A percentile compares a stretch with the other conserved stretches of the same genome.
phyloP scores from a whole-genome alignment of 1,284 basidiomycete species.

The Ustilago cynodontis region DNA sequence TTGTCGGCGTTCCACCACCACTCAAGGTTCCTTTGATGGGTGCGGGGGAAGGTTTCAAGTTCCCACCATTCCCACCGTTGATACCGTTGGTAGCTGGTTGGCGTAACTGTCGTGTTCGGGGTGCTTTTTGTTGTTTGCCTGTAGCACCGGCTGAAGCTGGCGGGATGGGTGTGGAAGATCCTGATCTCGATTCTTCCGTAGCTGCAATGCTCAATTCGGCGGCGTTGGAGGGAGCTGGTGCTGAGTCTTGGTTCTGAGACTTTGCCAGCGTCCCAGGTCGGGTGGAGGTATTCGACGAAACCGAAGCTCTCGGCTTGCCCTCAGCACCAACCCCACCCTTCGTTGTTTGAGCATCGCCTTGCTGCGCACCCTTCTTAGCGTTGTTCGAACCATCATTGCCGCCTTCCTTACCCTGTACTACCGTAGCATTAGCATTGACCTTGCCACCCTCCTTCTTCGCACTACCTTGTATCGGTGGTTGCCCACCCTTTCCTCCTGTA shows the following conservation, averaged over 20 bases:
- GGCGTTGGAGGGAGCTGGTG: neutral
- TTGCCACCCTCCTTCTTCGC: slow-evolving; percentile 9
- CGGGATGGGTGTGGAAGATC: neutral
- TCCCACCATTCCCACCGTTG: no score
- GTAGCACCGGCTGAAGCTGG: neutral
- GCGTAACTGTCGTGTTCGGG: neutral
- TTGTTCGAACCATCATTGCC: neutral
- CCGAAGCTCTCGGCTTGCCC: neutral
- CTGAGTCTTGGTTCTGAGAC: neutral
- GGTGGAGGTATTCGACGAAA: neutral
- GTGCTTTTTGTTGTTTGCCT: neutral
- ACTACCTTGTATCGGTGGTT: slow-evolving; percentile 3
- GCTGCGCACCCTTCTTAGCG: neutral
- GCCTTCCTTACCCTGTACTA: slow-evolving; percentile 1
- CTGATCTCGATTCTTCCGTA: neutral
- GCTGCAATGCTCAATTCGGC: neutral
- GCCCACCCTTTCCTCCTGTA: slow-evolving; percentile 1
- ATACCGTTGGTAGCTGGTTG: neutral
- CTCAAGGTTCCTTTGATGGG: neutral
- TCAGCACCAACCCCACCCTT: neutral
- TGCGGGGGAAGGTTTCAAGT: neutral
- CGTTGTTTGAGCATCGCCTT: neutral
- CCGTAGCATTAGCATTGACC: neutral
- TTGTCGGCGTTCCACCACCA: slow-evolving; percentile 11
- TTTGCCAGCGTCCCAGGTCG: neutral